Base-by-base conservation (phyloP, 2,329 filamentous ascomycete species). In the Pseudopithomyces chartarum region DNA sequence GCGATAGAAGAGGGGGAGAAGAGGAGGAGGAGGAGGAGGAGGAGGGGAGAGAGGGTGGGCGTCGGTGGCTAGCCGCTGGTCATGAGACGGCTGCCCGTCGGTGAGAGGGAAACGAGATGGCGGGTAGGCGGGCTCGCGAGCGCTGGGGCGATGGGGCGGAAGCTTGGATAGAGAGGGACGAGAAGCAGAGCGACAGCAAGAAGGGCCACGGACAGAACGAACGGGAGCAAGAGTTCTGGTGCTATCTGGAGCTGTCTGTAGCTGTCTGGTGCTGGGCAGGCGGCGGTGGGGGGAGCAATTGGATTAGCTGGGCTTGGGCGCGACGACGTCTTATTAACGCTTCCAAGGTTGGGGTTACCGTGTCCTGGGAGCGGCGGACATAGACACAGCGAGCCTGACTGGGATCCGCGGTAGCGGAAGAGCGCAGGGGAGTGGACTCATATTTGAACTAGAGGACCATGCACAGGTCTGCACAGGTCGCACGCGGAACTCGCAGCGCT, bases 381-480 rank as follows among this genome's bases (percentile, higher is more conserved):
- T 56, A 60, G 50, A 52, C 43, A 51, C 55, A 61, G 33, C 54
- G 20, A 54, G 39, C 26, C 54, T 29, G 55, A 62, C 62, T 59
- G 59, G 66, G 64, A 60, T 66, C 59, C 56, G 58, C 57, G 55
- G 56, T 55, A 63, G 54, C 44, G 61, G 59, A 59, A 65, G 62
- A 60, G 47, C 20, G 23, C 29, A 39, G 22, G 45, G 59, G 61
- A 50, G 56, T 59, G 62, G 62, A 56, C 61, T 62, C 55, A 57
- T 66, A 68, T 69, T 68, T 68, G 67, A 70, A 42, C 19, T 29
- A 29, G 26, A 29, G 17, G 38, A 26, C 39, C 36, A 39, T 45
- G 32, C 15, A 47, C 17, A 34, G 38, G 39, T 12, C 63, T 64
- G 63, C 67, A 62, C 58, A 32, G 34, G 59, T 52, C 23, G 57